phyloP scores from a whole-genome alignment of 2,329 filamentous ascomycete species.

The Cladosporium oxysporum region DNA sequence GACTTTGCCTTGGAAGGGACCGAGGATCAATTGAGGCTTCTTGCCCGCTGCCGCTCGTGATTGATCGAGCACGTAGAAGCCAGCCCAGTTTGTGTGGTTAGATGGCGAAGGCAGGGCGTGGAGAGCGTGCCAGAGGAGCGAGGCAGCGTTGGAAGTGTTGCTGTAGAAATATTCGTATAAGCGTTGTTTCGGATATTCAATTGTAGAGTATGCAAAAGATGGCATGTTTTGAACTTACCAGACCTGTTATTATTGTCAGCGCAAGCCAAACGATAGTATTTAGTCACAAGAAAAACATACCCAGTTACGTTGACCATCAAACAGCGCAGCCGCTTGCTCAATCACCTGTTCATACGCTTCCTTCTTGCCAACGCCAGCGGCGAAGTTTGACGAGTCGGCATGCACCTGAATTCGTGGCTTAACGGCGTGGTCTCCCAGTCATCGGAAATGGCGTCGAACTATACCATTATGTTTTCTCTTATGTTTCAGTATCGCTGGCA shows the following conservation, averaged over 20 bases:
- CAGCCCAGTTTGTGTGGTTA: constrained; percentile 74
- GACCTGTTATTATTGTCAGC: constrained; percentile 17
- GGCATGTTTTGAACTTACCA: constrained; percentile 20
- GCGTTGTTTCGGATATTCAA: neutral
- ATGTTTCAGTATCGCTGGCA: neutral
- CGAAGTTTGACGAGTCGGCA: constrained; percentile 77
- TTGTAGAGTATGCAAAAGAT: neutral
- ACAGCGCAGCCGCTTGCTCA: constrained; percentile 67
- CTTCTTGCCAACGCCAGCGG: constrained; percentile 64
- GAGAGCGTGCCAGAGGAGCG: constrained; percentile 77
- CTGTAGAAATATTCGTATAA: constrained; percentile 43
- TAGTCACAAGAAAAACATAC: constrained; percentile 45
- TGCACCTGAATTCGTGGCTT: constrained; percentile 58
- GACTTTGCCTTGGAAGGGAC: constrained; percentile 75
- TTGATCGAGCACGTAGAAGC: constrained; percentile 72
- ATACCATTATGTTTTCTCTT: neutral
- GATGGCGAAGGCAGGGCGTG: constrained; percentile 69
- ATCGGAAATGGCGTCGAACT: neutral
- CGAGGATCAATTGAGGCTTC: constrained; percentile 65
- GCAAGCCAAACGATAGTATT: neutral
- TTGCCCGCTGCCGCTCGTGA: constrained; percentile 18
- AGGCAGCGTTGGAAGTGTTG: constrained; percentile 74
- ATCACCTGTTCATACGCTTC: constrained; percentile 75
- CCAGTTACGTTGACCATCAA: constrained; percentile 77
- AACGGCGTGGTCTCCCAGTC: neutral